Base-by-base conservation (phyloP, 1,139 yeast genomes). In the Kodamaea derodonti region DNA sequence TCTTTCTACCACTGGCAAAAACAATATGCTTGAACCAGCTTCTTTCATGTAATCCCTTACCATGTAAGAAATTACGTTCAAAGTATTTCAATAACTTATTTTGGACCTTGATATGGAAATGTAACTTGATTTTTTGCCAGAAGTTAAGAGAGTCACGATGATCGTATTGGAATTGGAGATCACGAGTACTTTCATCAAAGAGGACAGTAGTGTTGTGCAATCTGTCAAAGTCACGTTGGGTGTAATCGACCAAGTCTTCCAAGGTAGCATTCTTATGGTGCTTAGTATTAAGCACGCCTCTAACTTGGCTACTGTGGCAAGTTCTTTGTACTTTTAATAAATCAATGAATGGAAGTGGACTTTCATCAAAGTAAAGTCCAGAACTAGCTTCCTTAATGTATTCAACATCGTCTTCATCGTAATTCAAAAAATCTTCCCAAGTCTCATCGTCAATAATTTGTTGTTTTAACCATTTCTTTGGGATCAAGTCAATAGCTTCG, bases 11-110 rank as follows among this genome's bases (percentile, higher is more conserved):
- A 35, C 92, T 80, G 3, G 95, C 95, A 56, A 73, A 86, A 3
- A 85, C 77, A 42, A 84, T 72, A 59, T 88, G 95, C 60, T 81
- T 85, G 64, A 82, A 88, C 95, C 95, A 87, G n/a, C 73, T 65
- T 51, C 96, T 73, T 24, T 65, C 67, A 43, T 68, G 59, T 35
- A 87, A 72, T 3, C 96, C 96, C 3, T 72, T 62, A 20, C 70
- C 64, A 51, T 75, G 65, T 36, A 84, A 58, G 58, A 87, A 84
- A 42, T 69, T 62, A 49, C 92, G 72, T 55, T 88, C 96, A 43
- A 77, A 72, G 52, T 65, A 73, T 47, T 71, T 74, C 36, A 71
- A 48, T 34, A 65, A 56, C 44, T 58, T 59, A 52, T 77, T 77
- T 42, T 64, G 69, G 34, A 40, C 61, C 49, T 42, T 46, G 37